Evolutionary conservation across 495 filamentous ascomycete species (phyloP).

Genomic region (Neurospora sp.): DNA sequence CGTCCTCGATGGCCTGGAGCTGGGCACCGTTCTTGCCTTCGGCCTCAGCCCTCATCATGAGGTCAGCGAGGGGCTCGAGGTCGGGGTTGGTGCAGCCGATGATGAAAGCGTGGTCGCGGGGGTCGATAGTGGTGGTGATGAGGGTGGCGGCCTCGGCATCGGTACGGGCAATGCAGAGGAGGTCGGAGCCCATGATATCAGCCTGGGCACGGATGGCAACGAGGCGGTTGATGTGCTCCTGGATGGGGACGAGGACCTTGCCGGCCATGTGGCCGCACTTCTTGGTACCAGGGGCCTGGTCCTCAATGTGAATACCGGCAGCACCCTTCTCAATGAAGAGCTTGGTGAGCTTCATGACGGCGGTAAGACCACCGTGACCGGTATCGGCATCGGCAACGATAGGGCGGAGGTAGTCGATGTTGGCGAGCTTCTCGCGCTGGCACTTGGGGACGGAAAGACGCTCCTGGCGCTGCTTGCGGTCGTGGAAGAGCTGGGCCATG

Average conservation of each 20-base stretch:
- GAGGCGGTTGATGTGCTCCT: conserved; percentile 95
- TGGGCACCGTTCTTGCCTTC: conserved; percentile 70
- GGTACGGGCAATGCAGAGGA: conserved; percentile 84
- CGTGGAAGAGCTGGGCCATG: conserved; percentile 98
- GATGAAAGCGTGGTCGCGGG: conserved; percentile 90
- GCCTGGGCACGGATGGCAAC: conserved; percentile 96
- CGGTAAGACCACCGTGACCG: conserved; percentile 91
- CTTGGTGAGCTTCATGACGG: conserved; percentile 98
- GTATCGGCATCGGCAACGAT: conserved; percentile 98
- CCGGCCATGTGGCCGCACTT: conserved; percentile 99
- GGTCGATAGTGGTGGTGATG: conserved; percentile 92
- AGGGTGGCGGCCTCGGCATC: conserved; percentile 97
- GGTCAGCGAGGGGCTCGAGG: conserved; percentile 74
- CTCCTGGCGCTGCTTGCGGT: conserved; percentile 96
- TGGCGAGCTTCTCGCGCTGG: conserved; percentile 62
- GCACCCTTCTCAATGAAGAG: conserved; percentile 95
- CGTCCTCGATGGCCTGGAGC: conserved; percentile 87
- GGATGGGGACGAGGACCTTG: conserved; percentile 94
- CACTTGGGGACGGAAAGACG: conserved; percentile 68
- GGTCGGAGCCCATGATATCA: conserved; percentile 93
- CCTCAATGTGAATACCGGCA: conserved; percentile 96
- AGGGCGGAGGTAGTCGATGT: conserved; percentile 88
- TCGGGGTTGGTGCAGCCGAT: conserved; percentile 78
- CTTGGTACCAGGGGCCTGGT: conserved; percentile 97
- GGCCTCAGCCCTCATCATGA: conserved; percentile 80